These are phyloP conservation scores for Leccinum subspadiceum DNA, from an alignment of 1,284 basidiomycete genomes.

Conservation along the genomic window DNA sequence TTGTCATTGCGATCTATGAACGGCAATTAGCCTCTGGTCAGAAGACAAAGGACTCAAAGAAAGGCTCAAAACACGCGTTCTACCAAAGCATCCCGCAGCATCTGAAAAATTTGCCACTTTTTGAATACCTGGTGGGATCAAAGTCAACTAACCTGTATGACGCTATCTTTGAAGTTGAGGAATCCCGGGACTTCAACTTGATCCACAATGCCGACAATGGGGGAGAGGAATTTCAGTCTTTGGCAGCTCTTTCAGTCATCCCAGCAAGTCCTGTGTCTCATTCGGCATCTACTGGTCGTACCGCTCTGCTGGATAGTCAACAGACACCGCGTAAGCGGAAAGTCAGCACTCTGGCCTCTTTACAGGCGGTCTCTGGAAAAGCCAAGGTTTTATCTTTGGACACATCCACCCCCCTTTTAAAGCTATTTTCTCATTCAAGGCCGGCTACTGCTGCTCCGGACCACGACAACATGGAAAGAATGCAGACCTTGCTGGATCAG, in stretches of 20 bases:
- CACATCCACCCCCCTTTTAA: conserved; percentile 29
- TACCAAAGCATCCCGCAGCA: conserved; percentile 66
- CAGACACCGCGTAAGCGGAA: conserved; percentile 26
- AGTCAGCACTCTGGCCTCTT: conserved; percentile 25
- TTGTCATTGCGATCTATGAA: conserved; percentile 81
- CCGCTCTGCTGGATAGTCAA: conserved; percentile 11
- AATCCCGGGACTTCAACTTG: conserved; percentile 47
- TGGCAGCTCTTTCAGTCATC: conserved; percentile 10
- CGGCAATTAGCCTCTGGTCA: conserved; percentile 57
- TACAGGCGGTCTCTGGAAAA: conserved; percentile 30
- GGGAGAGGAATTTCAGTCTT: conserved; percentile 11
- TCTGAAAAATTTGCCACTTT: conserved; percentile 67
- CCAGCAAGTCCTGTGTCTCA: conserved; percentile 15
- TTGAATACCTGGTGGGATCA: conserved; percentile 71
- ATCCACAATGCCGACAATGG: conserved; percentile 50
- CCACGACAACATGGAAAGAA: conserved; percentile 46
- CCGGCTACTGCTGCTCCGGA: conserved; percentile 21
- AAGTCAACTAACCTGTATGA: conserved; percentile 64
- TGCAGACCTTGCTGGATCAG: conserved; percentile 63
- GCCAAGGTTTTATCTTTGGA: conserved; percentile 33
- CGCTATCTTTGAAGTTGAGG: conserved; percentile 73
- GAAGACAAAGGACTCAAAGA: conserved; percentile 48
- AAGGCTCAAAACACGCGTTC: conserved; percentile 50
- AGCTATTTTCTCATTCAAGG: conserved; percentile 25
- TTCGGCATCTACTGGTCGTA: conserved; percentile 6